These are phyloP conservation scores for Rhododendron molle DNA, from an alignment of 148 eudicot genomes.

Conservation along the genomic window DNA sequence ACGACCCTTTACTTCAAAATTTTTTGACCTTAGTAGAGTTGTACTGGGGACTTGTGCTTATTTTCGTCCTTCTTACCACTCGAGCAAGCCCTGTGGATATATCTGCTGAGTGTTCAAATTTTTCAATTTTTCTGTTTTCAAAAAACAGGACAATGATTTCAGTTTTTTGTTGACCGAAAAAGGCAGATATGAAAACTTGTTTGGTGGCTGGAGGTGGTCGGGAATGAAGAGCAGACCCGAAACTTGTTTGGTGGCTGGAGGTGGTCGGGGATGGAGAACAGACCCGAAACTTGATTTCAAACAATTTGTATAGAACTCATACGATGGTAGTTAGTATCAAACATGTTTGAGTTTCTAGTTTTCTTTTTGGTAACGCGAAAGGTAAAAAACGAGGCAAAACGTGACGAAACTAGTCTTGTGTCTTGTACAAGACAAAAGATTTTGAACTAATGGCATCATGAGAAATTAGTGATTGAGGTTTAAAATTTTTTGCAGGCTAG, in stretches of 20 bases:
- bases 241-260: background rate
- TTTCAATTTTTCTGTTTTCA: too few species aligned
- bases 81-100: too few species aligned
- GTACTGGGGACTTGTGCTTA: too few species aligned
- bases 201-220: background rate
- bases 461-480: background rate
- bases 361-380: background rate
- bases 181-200: background rate
- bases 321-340: background rate
- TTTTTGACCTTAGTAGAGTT: too few species aligned
- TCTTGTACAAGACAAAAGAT: background rate
- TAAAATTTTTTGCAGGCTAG: constrained; percentile 51
- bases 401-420: background rate
- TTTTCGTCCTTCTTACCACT: too few species aligned
- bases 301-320: background rate
- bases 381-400: background rate
- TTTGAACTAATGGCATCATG: background rate
- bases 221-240: background rate
- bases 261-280: background rate
- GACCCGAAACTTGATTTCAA: background rate
- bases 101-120: too few species aligned
- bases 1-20: too few species aligned
- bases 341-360: background rate
- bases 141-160: background rate
- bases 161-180: background rate